These are phyloP conservation scores for Candida golubevii DNA, from an alignment of 805 yeast species.

Conservation along the genomic window DNA sequence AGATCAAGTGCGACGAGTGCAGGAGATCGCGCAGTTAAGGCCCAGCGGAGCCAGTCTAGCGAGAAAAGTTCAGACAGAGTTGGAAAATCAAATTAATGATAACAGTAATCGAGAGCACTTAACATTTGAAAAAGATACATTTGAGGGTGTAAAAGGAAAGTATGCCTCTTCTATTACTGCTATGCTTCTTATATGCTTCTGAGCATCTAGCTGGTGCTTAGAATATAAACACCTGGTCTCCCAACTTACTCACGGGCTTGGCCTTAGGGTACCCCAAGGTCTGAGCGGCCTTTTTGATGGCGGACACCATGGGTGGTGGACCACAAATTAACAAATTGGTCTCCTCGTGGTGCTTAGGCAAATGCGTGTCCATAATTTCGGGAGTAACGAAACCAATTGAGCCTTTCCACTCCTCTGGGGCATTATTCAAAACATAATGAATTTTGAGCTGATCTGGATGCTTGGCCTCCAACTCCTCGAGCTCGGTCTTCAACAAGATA, in stretches of 20 bases:
- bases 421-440: constrained; percentile 70
- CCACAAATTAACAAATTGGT: constrained; percentile 83
- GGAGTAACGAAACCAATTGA: constrained; percentile 76
- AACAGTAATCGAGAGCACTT: too few species aligned
- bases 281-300: constrained; percentile 73
- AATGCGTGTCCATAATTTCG: constrained; percentile 59
- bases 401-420: constrained; percentile 72
- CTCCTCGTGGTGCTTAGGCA: constrained; percentile 59
- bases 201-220: constrained; percentile 23
- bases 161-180: too few species aligned
- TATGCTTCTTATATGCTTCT: too few species aligned
- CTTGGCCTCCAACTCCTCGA: constrained; percentile 57
- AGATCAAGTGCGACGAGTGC: too few species aligned
- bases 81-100: too few species aligned
- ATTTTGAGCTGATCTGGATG: constrained; percentile 60
- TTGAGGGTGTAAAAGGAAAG: too few species aligned
- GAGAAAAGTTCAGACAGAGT: too few species aligned
- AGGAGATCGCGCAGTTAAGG: too few species aligned
- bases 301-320: constrained; percentile 88
- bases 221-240: constrained; percentile 86
- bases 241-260: constrained; percentile 82
- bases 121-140: too few species aligned
- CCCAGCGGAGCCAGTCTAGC: too few species aligned
- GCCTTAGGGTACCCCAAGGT: constrained; percentile 79
- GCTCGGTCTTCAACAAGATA: constrained; percentile 73